These are phyloP conservation scores for Penicillium sp. DNA, from an alignment of 2,329 filamentous ascomycete species.

Conservation along the genomic window DNA sequence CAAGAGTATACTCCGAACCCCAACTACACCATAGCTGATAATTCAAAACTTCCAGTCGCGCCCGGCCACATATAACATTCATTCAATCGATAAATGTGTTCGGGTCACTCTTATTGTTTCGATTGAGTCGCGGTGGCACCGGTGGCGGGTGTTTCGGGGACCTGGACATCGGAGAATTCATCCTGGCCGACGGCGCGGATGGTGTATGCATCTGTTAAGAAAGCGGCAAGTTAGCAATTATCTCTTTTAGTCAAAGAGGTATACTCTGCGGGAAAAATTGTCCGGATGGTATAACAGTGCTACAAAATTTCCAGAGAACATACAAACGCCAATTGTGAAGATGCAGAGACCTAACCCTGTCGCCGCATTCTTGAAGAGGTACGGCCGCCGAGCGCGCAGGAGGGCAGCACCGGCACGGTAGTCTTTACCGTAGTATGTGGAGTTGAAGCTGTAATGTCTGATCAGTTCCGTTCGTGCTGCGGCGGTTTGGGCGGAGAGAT, in stretches of 20 bases:
- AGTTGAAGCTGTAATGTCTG: conserved; percentile 60
- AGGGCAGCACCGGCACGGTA: conserved; percentile 86
- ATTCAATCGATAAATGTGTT: conserved; percentile 24
- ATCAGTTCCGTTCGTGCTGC: conserved; percentile 8
- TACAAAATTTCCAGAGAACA: conserved; percentile 42
- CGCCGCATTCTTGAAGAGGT: conserved; percentile 84
- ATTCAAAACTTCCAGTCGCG: neutral
- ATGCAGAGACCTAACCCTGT: conserved; percentile 76
- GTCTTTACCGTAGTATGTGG: conserved; percentile 90
- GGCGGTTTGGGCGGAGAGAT: neutral
- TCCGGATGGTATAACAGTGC: neutral
- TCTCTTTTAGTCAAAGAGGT: neutral
- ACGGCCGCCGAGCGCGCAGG: conserved; percentile 88
- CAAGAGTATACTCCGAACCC: conserved; percentile 23
- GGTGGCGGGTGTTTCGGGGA: conserved; percentile 71
- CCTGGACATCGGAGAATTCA: conserved; percentile 92
- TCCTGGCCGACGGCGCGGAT: conserved; percentile 91
- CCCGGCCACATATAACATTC: neutral
- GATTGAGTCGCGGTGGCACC: conserved; percentile 28
- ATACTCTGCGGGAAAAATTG: neutral
- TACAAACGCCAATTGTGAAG: conserved; percentile 87
- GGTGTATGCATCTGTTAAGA: conserved; percentile 65
- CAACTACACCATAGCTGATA: conserved; percentile 20
- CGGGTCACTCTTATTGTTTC: neutral
- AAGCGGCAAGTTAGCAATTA: neutral